Base-by-base conservation (phyloP, 2,329 filamentous ascomycete species). In the Botrytis hyacinthi region DNA sequence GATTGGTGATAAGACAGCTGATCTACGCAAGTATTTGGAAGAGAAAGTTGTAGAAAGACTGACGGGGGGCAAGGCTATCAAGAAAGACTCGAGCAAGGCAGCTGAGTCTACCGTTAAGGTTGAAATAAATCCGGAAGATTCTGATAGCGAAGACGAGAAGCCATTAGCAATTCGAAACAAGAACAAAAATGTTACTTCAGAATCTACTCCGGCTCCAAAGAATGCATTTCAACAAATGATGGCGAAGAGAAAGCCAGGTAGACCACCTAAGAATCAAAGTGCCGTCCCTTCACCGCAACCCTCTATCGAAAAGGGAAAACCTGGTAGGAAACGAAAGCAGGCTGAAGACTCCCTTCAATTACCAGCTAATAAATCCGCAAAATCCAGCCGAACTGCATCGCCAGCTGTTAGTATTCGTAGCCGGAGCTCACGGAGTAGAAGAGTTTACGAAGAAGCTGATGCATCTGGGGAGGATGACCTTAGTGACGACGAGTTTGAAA, bases 401-500 rank as follows among this genome's bases (percentile, higher is more conserved):
- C 94, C 94, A 1, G 86, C 86, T 42, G 40, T 69, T 20, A 84
- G 81, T 60, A 81, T 83, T 26, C 82, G 84, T 70, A 77, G 76
- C 2, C 83, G 82, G 54, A 78, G 80, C n/a, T 79, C 81, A 37
- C 88, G 85, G 73, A 84, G 81, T 0, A 83, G 81, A 66, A 79
- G 80, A 42, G 79, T 67, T 0, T 90, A 90, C 77, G 83, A 86
- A 79, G 83, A 91, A 74, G 82, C 89, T 77, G 83, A 93, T 48
- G 85, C 87, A 0, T 87, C 88, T 1, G 89, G 91, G 57, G 87
- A 89, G 44, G 88, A 90, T 71, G 82, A 84, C 76, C 84, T 98
- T 16, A 95, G 92, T 9, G 95, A 98, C 76, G 88, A 92, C 44
- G 91, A 93, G 76, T 98, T 96, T 79, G 95, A 97, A 81, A 87